Conservation (phyloP, 2,329 filamentous ascomycete species). For the Passalora sequoiae region DNA sequence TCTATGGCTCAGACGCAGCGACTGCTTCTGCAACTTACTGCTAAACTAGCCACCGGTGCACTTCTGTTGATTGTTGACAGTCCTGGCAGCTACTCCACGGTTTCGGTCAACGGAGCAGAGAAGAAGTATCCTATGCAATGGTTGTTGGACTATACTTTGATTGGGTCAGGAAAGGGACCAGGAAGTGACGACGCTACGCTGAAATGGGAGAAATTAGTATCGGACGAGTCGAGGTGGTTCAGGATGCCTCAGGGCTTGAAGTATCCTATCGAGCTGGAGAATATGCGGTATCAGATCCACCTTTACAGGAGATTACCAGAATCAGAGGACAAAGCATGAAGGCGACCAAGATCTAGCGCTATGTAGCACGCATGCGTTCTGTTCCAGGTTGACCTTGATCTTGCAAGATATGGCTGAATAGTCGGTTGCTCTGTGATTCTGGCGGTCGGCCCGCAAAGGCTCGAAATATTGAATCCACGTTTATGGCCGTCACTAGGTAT, state of each 20-base stretch:
- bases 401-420: too few species aligned
- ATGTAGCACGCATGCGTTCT: too few species aligned
- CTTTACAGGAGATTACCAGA: slow-evolving; percentile 53
- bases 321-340: background rate
- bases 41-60: slow-evolving; percentile 53
- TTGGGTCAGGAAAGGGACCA: slow-evolving; percentile 33
- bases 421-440: too few species aligned
- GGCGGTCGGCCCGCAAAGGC: too few species aligned
- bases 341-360: too few species aligned
- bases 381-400: too few species aligned
- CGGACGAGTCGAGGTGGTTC: slow-evolving; percentile 80
- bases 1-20: slow-evolving; percentile 70
- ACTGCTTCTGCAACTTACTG: slow-evolving; percentile 66
- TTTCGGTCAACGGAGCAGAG: slow-evolving; percentile 54
- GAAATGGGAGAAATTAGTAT: slow-evolving; percentile 68
- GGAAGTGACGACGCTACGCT: slow-evolving; percentile 13
- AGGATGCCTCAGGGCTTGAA: slow-evolving; percentile 57
- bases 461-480: too few species aligned
- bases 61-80: slow-evolving; percentile 84
- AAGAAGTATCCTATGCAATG: slow-evolving; percentile 89
- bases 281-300: slow-evolving; percentile 93
- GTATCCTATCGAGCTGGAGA: slow-evolving; percentile 83
- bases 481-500: too few species aligned
- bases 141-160: slow-evolving; percentile 76
- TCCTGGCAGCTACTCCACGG: slow-evolving; percentile 85